Base-by-base conservation (phyloP, 2,329 filamentous ascomycete genomes). In the Clonostachys chloroleuca region DNA sequence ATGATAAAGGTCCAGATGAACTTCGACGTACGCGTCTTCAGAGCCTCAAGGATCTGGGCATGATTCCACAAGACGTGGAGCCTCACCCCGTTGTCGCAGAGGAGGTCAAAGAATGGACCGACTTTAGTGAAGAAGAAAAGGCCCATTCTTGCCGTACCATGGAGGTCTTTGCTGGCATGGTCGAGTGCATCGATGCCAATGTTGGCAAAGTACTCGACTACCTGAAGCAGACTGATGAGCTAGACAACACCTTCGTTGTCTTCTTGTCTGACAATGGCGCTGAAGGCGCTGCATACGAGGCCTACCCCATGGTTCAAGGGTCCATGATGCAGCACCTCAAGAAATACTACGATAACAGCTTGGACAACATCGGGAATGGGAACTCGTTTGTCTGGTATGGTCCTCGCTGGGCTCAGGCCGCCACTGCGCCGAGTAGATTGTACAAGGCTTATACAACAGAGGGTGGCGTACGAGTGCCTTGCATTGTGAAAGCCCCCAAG, bases 371-470 rank as follows among this genome's bases (percentile, higher is more conserved):
- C 14, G 78, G 78, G 3, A 79, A 56, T 70, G 75, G 14, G 64
- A 67, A 81, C 56, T 77, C 72, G 1, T 83, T 80, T 54, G 74
- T 81, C 50, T 83, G 79, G 79, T 83, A 83, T 51, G 80, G 80
- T 1, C 76, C 74, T 5, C 70, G 73, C 16, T 81, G 78, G 77
- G 77, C 77, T 3, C 64, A 68, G 42, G 66, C 66, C 2, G 60
- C 65, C 10, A 70, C 65, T 1, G 67, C 66, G 2, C 67, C 66
- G 4, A 64, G 60, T 40, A 54, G 65, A 24, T 51, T 69, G 14
- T 69, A 65, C 57, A 80, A 79, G 74, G 68, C 75, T 0, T 72
- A 74, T 51, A 59, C 77, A 7, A 72, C 72, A 36, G 42, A 56
- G 5, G 35, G 35, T n/a, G 20, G 44, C 14, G 74, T 78, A 6